Percentiles rank a stretch among this genome's conserved stretches.
Conservation (phyloP, 2,329 filamentous ascomycete species). For the Colletotrichum trifolii region DNA sequence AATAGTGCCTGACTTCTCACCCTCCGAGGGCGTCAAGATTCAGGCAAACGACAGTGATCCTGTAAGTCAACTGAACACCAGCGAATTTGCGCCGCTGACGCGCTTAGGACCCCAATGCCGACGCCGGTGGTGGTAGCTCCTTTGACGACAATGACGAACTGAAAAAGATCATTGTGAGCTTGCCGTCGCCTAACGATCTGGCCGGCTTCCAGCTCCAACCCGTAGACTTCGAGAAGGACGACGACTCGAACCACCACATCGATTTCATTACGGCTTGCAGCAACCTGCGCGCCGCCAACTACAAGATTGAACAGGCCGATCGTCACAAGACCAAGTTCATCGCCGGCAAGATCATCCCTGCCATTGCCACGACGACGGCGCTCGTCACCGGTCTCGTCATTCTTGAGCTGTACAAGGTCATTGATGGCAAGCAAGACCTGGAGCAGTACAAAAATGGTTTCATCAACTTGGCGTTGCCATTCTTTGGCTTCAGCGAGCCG, state of each 20-base stretch:
- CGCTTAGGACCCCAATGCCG: constrained; percentile 80
- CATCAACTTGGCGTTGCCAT: constrained; percentile 93
- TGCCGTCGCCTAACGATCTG: constrained; percentile 83
- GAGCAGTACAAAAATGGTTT: constrained; percentile 99
- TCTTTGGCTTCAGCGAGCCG: constrained; percentile 98
- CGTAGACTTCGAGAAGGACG: constrained; percentile 98
- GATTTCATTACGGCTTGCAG: constrained; percentile 98
- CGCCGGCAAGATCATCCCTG: constrained; percentile 98
- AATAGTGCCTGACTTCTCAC: constrained; percentile 95
- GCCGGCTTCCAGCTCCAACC: constrained; percentile 90
- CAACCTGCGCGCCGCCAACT: constrained; percentile 96
- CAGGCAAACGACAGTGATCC: constrained; percentile 96
- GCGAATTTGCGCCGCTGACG: background rate
- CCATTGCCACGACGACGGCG: constrained; percentile 96
- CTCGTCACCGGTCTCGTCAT: constrained; percentile 94
- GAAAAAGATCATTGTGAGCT: constrained; percentile 74
- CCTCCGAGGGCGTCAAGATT: constrained; percentile 92
- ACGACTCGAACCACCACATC: constrained; percentile 97
- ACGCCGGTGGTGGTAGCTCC: constrained; percentile 52
- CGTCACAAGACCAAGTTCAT: constrained; percentile 99
- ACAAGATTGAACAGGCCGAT: constrained; percentile 93
- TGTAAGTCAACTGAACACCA: constrained; percentile 55
- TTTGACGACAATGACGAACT: constrained; percentile 83
- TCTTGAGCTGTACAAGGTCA: constrained; percentile 93
- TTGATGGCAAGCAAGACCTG: constrained; percentile 95